Conservation (phyloP, 768 basidiomycete genomes). For the Coprinellus micaceus region DNA sequence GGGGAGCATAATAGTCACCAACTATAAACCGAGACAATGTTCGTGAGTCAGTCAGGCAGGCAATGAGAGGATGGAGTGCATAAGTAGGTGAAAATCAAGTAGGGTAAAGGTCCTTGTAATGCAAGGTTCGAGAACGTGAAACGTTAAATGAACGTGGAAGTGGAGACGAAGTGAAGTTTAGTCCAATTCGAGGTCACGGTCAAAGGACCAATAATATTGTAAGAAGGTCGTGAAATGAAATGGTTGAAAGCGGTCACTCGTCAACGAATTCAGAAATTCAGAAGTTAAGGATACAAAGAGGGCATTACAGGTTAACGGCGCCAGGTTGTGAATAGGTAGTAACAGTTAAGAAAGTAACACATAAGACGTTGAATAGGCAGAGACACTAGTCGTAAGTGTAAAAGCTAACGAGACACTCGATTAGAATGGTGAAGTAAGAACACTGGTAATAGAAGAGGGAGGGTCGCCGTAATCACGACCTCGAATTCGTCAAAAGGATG, state of each 20-base stretch:
- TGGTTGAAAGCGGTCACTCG: no score
- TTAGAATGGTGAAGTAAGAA: no score
- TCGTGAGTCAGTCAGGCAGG: no score
- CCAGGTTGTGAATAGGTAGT: neutral
- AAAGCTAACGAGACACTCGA: no score
- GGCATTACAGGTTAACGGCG: no score
- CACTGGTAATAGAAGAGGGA: neutral
- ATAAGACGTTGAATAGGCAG: neutral
- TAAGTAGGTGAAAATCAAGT: neutral
- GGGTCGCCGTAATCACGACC: neutral
- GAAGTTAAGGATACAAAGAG: no score
- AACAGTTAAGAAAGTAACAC: neutral
- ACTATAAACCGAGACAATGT: neutral
- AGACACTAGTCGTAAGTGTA: neutral
- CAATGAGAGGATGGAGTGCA: no score
- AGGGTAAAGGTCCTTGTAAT: neutral
- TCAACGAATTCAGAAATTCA: no score
- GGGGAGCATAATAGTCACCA: neutral
- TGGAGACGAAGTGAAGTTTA: no score
- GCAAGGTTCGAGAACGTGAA: neutral
- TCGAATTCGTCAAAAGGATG: conserved; percentile 1
- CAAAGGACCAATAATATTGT: no score
- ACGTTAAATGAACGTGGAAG: neutral
- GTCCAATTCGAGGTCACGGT: no score
- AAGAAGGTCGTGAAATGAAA: no score